Percentiles rank a stretch among this genome's conserved stretches.
Conservation (phyloP, 805 yeast species). For the Saturnispora serradocipensis region DNA sequence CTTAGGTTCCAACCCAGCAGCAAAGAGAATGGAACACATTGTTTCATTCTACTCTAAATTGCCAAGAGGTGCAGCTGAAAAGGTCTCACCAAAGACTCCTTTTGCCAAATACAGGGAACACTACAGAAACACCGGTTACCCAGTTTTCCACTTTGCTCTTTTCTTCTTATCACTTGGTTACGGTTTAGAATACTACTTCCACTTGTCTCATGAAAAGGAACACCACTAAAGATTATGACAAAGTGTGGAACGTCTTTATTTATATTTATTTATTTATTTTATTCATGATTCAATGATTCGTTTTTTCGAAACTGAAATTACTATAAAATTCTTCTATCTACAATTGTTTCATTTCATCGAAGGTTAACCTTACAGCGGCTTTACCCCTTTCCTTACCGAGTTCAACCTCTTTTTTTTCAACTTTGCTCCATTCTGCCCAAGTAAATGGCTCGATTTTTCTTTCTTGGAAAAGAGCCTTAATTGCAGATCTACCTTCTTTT, state of each 20-base stretch:
- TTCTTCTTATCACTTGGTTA: conserved; percentile 71
- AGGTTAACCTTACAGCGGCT: conserved; percentile 47
- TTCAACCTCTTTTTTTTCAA: conserved; percentile 44
- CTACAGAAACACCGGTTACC: conserved; percentile 76
- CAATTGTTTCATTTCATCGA: conserved; percentile 35
- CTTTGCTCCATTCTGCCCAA: conserved; percentile 62
- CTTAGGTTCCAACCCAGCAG: conserved; percentile 92
- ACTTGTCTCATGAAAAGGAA: conserved; percentile 57
- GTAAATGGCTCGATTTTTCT: conserved; percentile 26
- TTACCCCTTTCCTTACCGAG: conserved; percentile 43
- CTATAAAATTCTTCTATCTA: conserved; percentile 20
- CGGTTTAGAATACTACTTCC: conserved; percentile 89
- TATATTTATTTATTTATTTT: conserved; percentile 11
- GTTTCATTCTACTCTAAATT: conserved; percentile 92
- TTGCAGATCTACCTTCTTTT: conserved; percentile 26
- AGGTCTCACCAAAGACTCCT: conserved; percentile 58
- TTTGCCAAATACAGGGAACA: conserved; percentile 76
- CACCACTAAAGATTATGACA: conserved; percentile 25
- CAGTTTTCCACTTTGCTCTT: conserved; percentile 67
- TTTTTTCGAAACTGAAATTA: conserved; percentile 1
- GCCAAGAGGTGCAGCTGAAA: conserved; percentile 88
- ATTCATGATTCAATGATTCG: conserved; percentile 9
- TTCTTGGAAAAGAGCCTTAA: conserved; percentile 18
- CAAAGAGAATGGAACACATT: conserved; percentile 92
- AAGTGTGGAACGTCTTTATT: not conserved